Percentiles rank a stretch among this genome's conserved stretches.
These are phyloP conservation scores for Pseudogymnoascus sp. DNA, from an alignment of 2,329 filamentous ascomycete genomes.

Conservation along the genomic window DNA sequence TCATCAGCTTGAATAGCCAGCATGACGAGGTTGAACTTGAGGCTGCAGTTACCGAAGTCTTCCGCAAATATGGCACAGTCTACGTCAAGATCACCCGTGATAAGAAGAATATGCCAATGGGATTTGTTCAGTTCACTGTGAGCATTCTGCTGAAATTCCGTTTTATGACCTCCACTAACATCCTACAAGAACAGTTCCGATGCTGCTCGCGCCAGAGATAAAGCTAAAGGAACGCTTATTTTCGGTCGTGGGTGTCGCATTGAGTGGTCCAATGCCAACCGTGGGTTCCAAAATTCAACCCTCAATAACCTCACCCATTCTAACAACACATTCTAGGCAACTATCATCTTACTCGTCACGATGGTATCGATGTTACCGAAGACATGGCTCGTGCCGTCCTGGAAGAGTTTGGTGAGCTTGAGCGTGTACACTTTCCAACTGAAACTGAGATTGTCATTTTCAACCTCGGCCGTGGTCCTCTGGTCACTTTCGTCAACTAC, in stretches of 20 bases:
- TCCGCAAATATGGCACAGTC: conserved; percentile 45
- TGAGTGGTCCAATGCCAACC: conserved; percentile 50
- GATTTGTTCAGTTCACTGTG: conserved; percentile 51
- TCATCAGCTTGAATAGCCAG: conserved; percentile 15
- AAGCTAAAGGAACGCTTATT: conserved; percentile 41
- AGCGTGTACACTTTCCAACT: conserved; percentile 18
- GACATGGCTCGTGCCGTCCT: conserved; percentile 39
- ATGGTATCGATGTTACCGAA: conserved; percentile 31
- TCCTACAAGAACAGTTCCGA: conserved; percentile 36
- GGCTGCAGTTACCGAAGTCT: conserved; percentile 42
- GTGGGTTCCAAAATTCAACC: conserved; percentile 19
- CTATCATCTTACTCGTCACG: conserved; percentile 38
- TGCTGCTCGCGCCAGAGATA: conserved; percentile 39
- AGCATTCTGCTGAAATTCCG: too few relatives aligned
- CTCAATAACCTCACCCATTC: too few relatives aligned
- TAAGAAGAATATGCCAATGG: conserved; percentile 50
- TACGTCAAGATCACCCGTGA: conserved; percentile 58
- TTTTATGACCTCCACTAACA: conserved; percentile 20
- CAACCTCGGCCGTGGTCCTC: conserved; percentile 30
- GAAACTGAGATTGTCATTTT: conserved; percentile 21
- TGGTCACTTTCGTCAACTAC: conserved; percentile 43
- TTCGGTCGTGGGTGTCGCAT: conserved; percentile 49
- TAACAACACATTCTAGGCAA: conserved; percentile 31
- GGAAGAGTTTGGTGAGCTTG: conserved; percentile 35
- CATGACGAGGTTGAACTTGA: conserved; percentile 43